Conservation (phyloP, 306 rosid genomes). For the Heteromeles arbutifolia region DNA sequence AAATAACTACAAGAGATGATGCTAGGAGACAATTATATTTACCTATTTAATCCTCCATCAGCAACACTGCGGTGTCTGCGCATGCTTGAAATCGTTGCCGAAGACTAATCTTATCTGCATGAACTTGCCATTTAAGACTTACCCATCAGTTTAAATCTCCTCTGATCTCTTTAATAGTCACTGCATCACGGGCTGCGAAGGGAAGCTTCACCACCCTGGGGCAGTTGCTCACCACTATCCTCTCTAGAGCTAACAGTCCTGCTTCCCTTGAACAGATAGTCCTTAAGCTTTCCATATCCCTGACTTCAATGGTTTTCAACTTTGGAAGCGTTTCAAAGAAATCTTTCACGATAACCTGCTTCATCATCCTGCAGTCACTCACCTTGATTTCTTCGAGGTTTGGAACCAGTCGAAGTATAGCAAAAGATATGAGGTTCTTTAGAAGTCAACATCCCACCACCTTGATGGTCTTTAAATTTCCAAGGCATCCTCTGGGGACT, state of each 20-base stretch:
- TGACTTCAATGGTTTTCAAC: not conserved
- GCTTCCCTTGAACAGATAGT: not conserved
- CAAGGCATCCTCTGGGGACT: conserved; percentile 5
- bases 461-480: not conserved
- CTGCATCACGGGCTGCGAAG: not conserved
- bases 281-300: conserved; percentile 13
- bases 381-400: conserved; percentile 17
- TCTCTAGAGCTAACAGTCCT: not conserved
- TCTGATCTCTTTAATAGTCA: conserved; percentile 8
- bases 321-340: conserved; percentile 6
- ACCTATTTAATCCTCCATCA: conserved; percentile 3
- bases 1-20: not conserved
- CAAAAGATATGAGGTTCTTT: conserved; percentile 2
- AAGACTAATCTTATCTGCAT: not conserved
- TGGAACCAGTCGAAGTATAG: conserved; percentile 3
- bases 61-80: not conserved
- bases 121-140: not conserved
- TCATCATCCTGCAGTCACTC: conserved; percentile 6
- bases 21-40: not conserved
- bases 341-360: not conserved
- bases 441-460: conserved; percentile 1
- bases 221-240: conserved; percentile 12
- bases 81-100: not conserved
- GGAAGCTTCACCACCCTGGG: not conserved
- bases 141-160: conserved; percentile 12